Base-by-base conservation (phyloP, 352 stramenopile species). In the Globisporangium alternatum region DNA sequence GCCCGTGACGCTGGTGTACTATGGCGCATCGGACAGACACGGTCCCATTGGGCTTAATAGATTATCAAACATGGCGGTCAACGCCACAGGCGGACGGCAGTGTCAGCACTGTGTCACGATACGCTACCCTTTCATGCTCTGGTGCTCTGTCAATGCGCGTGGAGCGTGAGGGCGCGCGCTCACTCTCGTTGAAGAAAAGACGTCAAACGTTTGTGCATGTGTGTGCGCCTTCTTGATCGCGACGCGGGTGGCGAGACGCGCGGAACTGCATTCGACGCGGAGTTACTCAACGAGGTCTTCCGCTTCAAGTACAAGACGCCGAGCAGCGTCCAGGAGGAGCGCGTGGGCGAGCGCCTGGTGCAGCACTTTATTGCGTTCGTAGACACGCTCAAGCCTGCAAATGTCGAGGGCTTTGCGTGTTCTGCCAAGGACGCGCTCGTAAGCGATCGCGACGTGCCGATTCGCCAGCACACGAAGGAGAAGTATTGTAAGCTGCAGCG, bases 301-400 rank as follows among this genome's bases (percentile, higher is more conserved):
- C 74, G 74, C 35, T 84, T 83, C 55, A 76, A 74, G 64, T 62
- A 77, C 63, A 66, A 78, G 44, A 12, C 43, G 3, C 74, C 78
- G 9, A 80, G 66, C 28, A 33, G 66, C 1, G 33, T 54, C 10
- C 78, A 84, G 55, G 54, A 71, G 10, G 67, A 44, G 25, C 37
- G 30, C 2, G 56, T 64, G 12, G 78, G 76, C 51, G n/a, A 41
- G 3, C 31, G 37, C 25, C 54, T 84, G 30, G 31, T 54, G 4
- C 41, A 61, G 17, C 35, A 33, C 12, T 74, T 83, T 53, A 15
- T 44, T 39, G 39, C 2, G 0, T 76, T 76, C 41, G 64, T 70
- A 1, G 5, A 12, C 3, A 55, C 21, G 31, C 48, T 74, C 21
- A 37, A 71, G 15, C 47, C 48, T 7, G 53, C 45, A 3, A 49